Conservation (phyloP, 1,284 basidiomycete species). For the Coniophora puteana region DNA sequence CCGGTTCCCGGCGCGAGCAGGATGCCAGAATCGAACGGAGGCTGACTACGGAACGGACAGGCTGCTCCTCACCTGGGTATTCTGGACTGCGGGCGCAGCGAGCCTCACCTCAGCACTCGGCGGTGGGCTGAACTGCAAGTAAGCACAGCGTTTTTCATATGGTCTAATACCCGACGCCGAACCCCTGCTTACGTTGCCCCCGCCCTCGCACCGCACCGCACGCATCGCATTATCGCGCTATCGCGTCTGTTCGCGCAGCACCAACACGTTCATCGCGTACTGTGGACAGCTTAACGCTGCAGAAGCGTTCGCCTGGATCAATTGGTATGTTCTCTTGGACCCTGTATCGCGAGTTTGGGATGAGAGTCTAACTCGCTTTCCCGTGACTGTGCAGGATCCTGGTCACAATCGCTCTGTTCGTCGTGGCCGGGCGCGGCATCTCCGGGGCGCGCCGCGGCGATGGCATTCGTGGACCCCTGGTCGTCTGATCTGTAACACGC, state of each 20-base stretch:
- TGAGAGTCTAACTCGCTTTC: conserved; percentile 1
- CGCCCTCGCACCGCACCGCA: too few relatives aligned
- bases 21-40: too few relatives aligned
- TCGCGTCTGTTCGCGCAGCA: conserved; percentile 18
- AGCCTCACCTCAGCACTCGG: conserved; percentile 62
- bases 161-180: background rate
- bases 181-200: background rate
- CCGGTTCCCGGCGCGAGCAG: too few relatives aligned
- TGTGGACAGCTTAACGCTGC: conserved; percentile 65
- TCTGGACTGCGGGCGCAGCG: conserved; percentile 67
- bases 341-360: conserved; percentile 3
- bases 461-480: conserved; percentile 48
- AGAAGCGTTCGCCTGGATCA: conserved; percentile 59
- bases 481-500: conserved; percentile 22
- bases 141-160: too few relatives aligned
- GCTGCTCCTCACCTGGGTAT: conserved; percentile 62
- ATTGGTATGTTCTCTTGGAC: conserved; percentile 41
- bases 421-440: conserved; percentile 52
- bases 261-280: conserved; percentile 46
- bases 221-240: background rate
- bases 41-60: conserved; percentile 30
- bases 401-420: conserved; percentile 47
- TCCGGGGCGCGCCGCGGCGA: conserved; percentile 50
- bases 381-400: conserved; percentile 40
- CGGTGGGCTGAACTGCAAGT: conserved; percentile 67